Evolutionary conservation across 306 rosid genomes (phyloP).

Genomic region (Sicyos baderoa): DNA sequence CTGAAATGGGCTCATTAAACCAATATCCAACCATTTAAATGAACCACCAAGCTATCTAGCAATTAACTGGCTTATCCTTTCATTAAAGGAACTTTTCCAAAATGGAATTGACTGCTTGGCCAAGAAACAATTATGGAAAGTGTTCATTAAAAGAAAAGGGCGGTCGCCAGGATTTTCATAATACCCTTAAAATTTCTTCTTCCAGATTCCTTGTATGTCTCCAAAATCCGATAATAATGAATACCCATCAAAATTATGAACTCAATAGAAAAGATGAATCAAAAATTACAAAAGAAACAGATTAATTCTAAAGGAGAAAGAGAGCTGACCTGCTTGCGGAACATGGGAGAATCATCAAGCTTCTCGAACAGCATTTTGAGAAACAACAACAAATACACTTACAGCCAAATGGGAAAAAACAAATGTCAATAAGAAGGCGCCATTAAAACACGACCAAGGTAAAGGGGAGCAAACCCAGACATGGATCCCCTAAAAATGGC

Average conservation of each 20-base stretch:
- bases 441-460: constrained; percentile 14
- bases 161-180: background rate
- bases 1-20: constrained; percentile 6
- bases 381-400: constrained; percentile 1
- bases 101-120: constrained; percentile 9
- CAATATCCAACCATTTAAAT: background rate
- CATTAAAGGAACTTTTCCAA: constrained; percentile 14
- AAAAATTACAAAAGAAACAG: background rate
- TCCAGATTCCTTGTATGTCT: constrained; percentile 11
- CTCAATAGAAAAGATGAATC: background rate
- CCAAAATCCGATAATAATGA: background rate
- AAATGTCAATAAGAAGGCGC: constrained; percentile 17
- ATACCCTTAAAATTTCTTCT: constrained; percentile 5
- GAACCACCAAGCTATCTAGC: constrained; percentile 1
- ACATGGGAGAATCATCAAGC: constrained; percentile 99
- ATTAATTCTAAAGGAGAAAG: constrained; percentile 8
- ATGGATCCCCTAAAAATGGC: constrained; percentile 19
- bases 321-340: constrained; percentile 88
- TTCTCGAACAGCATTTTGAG: constrained; percentile 85
- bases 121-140: constrained; percentile 17
- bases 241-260: constrained; percentile 9
- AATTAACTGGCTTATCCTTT: constrained; percentile 9
- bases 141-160: background rate
- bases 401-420: constrained; percentile 8
- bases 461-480: constrained; percentile 15